Evolutionary conservation across 2,329 filamentous ascomycete species (phyloP).

Genomic region (Cytospora chrysosperma): DNA sequence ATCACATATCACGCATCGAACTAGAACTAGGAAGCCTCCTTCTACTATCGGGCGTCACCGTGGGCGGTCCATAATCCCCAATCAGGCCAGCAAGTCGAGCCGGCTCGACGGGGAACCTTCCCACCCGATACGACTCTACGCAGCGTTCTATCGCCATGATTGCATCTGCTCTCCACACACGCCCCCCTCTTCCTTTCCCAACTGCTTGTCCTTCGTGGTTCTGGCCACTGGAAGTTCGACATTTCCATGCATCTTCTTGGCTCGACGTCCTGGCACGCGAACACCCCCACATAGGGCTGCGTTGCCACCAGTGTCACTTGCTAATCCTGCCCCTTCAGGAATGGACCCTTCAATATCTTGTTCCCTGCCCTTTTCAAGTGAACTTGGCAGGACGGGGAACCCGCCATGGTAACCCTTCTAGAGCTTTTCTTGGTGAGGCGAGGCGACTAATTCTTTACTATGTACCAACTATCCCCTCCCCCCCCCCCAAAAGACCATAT

Average conservation of each 20-base stretch:
- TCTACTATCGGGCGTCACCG: not conserved
- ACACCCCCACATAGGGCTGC: not conserved
- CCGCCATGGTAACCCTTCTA: not conserved
- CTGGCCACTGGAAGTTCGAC: not conserved
- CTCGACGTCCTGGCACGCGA: not conserved
- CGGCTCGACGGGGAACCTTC: not conserved
- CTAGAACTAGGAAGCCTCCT: not conserved
- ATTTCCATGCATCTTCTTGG: not conserved
- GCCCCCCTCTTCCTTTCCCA: not conserved
- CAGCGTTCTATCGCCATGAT: not conserved
- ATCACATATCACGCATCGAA: not conserved
- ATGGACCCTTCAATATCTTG: not conserved
- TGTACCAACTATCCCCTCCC: not conserved
- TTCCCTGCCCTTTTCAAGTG: not conserved
- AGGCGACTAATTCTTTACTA: not conserved
- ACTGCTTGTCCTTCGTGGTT: not conserved
- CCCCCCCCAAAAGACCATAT: no score
- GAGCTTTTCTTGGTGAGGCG: not conserved
- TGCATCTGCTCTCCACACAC: not conserved
- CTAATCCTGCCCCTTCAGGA: not conserved
- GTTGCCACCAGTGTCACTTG: not conserved
- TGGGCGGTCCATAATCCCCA: constrained; percentile 5
- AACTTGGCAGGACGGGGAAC: not conserved
- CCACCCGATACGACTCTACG: not conserved
- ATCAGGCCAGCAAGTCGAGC: not conserved